These are phyloP conservation scores for Colletotrichum liriopes DNA, from an alignment of 2,329 filamentous ascomycete species.

Conservation along the genomic window DNA sequence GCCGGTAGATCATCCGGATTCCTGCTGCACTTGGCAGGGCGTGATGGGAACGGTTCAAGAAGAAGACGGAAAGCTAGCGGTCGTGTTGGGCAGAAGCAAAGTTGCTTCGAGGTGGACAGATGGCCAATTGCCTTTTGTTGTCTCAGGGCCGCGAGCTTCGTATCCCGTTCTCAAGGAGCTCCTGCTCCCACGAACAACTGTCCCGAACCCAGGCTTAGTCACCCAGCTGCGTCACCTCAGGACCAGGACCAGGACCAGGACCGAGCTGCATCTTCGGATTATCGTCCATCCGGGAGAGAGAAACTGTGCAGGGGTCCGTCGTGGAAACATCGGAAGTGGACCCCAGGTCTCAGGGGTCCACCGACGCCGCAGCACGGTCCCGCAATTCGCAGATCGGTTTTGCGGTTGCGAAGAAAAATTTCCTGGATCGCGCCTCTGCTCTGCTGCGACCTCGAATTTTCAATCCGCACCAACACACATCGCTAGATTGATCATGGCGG, in stretches of 20 bases:
- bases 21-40: constrained; percentile 2
- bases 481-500: constrained; percentile 58
- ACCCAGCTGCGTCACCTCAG: neutral
- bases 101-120: constrained; percentile 31
- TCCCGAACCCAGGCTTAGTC: constrained; percentile 41
- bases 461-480: neutral
- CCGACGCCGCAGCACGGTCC: constrained; percentile 9
- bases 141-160: constrained; percentile 34
- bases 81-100: constrained; percentile 16
- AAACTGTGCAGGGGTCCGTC: neutral
- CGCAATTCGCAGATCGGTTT: constrained; percentile 39
- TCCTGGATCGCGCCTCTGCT: constrained; percentile 22
- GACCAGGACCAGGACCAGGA: too few relatives aligned
- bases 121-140: constrained; percentile 22
- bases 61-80: neutral
- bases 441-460: constrained; percentile 11
- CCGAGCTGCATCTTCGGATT: constrained; percentile 18
- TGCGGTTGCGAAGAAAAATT: constrained; percentile 29
- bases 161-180: constrained; percentile 23
- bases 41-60: neutral
- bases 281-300: neutral
- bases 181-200: constrained; percentile 38
- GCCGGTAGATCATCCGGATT: constrained; percentile 36
- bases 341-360: constrained; percentile 1
- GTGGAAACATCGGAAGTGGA: constrained; percentile 10